Evolutionary conservation across 306 rosid genomes (phyloP), one percentile per base, ranked within the genome.

Genomic region (Trifolium pratense): DNA sequence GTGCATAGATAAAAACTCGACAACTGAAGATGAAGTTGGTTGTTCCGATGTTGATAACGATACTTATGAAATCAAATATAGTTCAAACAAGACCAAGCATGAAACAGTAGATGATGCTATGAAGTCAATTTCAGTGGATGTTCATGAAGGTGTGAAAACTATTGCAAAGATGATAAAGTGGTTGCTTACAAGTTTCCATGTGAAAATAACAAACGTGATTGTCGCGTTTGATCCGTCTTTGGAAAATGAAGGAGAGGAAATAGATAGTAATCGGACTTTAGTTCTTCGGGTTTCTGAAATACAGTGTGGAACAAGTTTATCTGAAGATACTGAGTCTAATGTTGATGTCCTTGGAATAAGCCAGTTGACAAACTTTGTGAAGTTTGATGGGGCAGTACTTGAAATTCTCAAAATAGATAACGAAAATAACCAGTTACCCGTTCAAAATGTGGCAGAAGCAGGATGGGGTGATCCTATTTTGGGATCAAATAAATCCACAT

Each of bases 81-180:
- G 77, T 64, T 81, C 78, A 20, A 73, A 59, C 60, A 79, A 65
- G 77, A 75, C 57, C n/a, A 89, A 83, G 32, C 73, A 68, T 32
- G 90, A 77, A 72, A 55, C 58, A 43, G 39, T 21, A 32, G 87
- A 81, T 21, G 80, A 60, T 78, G 74, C 79, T 68, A 73, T 76
- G 80, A 94, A 87, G 58, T 86, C 91, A 43, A 66, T 89, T 68
- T 78, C 76, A 65, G 74, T 78, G 77, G 92, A 91, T 84, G 86
- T 94, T 74, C 98, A 87, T 48, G 97, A 94, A 88, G 98, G 98
- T 59, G 98, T 91, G 40, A 91, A 91, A 83, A 86, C 97, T 29
- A 83, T 94, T 76, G 98, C 98, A 26, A 91, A 91, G 79, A 85
- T 94, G 91, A 86, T 94, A 68, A 91, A 89, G 63, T 81, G 84